These are phyloP conservation scores for Inga leiocalycina DNA, from an alignment of 306 rosid genomes.

Conservation along the genomic window DNA sequence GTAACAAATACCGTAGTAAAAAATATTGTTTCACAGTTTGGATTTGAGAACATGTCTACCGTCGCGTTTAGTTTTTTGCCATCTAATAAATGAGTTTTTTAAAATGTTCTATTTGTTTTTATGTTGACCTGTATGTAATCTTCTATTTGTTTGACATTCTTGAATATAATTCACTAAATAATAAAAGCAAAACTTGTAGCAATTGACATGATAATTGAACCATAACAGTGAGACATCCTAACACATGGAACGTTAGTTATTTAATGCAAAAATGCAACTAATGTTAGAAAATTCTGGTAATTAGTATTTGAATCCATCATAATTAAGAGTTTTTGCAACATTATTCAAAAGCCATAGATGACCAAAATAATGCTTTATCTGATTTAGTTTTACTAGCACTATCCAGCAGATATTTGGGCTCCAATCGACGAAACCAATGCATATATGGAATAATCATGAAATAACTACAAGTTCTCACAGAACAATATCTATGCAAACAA, in stretches of 20 bases:
- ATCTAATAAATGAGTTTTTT: no score
- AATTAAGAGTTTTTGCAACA: not conserved
- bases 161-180: no score
- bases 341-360: no score
- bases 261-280: no score
- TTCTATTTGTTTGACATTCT: no score
- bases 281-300: not conserved
- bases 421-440: conserved; percentile 42
- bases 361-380: not conserved
- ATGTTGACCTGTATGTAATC: no score
- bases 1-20: no score
- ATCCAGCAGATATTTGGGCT: not conserved
- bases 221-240: not conserved
- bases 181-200: not conserved
- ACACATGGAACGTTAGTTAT: not conserved
- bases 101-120: no score
- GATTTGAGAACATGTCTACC: no score
- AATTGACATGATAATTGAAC: not conserved
- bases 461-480: conserved; percentile 57
- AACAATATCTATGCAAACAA: conserved; percentile 54
- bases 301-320: not conserved
- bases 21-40: no score
- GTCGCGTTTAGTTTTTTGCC: no score
- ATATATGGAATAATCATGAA: conserved; percentile 41
- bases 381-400: not conserved